Evolutionary conservation across 345 rosid genomes (phyloP).

Genomic region (Eutrema japonicum): DNA sequence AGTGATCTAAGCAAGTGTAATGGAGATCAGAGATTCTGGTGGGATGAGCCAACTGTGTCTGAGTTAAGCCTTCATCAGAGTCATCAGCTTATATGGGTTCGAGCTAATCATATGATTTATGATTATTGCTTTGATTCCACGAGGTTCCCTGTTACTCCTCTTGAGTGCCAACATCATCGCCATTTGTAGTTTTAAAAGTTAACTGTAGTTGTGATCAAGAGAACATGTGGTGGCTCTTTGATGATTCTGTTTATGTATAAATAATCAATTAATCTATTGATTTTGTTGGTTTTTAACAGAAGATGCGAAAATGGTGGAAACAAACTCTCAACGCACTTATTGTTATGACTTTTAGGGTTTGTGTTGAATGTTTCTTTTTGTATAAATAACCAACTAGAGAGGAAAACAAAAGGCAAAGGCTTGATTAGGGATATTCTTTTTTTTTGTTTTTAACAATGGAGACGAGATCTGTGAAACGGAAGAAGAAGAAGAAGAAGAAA

Average conservation of each 20-base stretch:
- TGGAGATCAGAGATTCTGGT: constrained; percentile 72
- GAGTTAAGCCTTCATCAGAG: constrained; percentile 82
- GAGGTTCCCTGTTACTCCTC: constrained; percentile 78
- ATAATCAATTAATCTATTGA: constrained; percentile 32
- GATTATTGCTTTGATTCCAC: constrained; percentile 80
- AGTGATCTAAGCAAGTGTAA: constrained; percentile 57
- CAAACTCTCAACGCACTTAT: constrained; percentile 50
- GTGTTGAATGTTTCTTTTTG: constrained; percentile 70
- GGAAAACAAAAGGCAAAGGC: background rate
- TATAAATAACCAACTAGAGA: background rate
- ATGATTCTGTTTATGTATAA: constrained; percentile 41
- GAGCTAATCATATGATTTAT: constrained; percentile 86
- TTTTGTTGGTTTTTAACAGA: background rate
- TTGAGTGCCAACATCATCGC: constrained; percentile 90
- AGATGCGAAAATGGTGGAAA: constrained; percentile 26
- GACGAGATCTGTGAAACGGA: constrained; percentile 73
- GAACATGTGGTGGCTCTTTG: constrained; percentile 49
- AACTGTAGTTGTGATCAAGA: background rate
- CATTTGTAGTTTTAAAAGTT: constrained; percentile 49
- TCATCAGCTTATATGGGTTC: constrained; percentile 96
- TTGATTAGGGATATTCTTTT: background rate
- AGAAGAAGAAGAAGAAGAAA: constrained; percentile 42
- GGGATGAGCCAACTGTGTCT: constrained; percentile 85
- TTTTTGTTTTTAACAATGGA: constrained; percentile 53
- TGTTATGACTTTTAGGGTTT: constrained; percentile 43